These are phyloP conservation scores for Kodamaea neixiangensis DNA, from an alignment of 805 yeast genomes.

Conservation along the genomic window DNA sequence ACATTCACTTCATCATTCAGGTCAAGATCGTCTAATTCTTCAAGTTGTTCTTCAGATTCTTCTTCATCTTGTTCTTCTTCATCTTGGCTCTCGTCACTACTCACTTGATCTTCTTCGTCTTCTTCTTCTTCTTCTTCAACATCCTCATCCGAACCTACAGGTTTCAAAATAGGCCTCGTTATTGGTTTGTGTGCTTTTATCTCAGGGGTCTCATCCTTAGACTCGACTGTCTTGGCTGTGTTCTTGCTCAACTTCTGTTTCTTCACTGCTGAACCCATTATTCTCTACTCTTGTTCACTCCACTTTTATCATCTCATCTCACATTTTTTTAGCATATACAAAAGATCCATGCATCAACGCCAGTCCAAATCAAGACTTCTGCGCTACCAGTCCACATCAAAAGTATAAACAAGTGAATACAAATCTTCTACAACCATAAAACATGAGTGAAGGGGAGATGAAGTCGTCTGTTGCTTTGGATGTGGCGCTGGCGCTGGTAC, in stretches of 20 bases:
- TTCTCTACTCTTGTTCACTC: background rate
- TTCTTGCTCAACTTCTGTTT: slow-evolving; percentile 22
- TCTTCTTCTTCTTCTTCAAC: slow-evolving; percentile 5
- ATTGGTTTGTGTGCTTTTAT: slow-evolving; percentile 1
- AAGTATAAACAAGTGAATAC: background rate
- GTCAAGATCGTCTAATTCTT: slow-evolving; percentile 17
- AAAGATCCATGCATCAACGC: background rate
- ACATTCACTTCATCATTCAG: slow-evolving; percentile 19
- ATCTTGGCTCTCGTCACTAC: no score
- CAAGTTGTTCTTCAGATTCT: slow-evolving; percentile 13
- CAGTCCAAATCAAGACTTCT: background rate
- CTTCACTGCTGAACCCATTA: slow-evolving; percentile 14
- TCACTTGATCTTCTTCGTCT: slow-evolving; percentile 10
- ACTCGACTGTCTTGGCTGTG: slow-evolving; percentile 5
- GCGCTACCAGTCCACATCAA: slow-evolving; percentile 1
- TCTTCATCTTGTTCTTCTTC: background rate
- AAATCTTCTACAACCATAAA: background rate
- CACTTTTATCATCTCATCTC: slow-evolving; percentile 6
- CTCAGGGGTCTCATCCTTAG: background rate
- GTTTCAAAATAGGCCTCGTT: slow-evolving; percentile 6
- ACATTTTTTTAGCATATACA: background rate
- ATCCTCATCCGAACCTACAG: background rate
- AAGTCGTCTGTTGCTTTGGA: background rate
- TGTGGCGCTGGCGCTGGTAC: slow-evolving; percentile 4
- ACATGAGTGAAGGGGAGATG: slow-evolving; percentile 2